A percentile compares a stretch with the other conserved stretches of the same genome.
phyloP scores from a whole-genome alignment of 2,329 filamentous ascomycete genomes.

The Diaporthe sp. region DNA sequence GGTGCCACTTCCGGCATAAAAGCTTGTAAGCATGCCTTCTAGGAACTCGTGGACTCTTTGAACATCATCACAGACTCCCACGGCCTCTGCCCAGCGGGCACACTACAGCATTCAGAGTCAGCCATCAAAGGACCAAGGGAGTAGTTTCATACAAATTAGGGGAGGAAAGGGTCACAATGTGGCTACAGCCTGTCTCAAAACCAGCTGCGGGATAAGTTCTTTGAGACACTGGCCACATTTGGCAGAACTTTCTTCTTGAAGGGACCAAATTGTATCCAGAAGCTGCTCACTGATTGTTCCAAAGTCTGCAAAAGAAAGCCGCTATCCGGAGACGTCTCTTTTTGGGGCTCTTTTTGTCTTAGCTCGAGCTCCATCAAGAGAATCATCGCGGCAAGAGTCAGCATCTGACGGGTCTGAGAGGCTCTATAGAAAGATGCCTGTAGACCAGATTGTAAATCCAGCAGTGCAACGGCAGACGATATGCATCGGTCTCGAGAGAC shows the following conservation, averaged over 20 bases:
- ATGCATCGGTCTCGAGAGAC: conserved; percentile 40
- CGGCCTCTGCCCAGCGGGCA: conserved; percentile 32
- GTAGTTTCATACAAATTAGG: too few species aligned
- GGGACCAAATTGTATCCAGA: too few species aligned
- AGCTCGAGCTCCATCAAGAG: conserved; percentile 40
- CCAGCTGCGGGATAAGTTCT: too few species aligned
- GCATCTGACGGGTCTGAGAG: conserved; percentile 41
- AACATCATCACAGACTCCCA: conserved; percentile 34
- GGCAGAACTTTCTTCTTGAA: too few species aligned
- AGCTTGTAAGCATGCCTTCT: conserved; percentile 33
- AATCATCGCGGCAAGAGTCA: conserved; percentile 41
- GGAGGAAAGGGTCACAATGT: too few species aligned
- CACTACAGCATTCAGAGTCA: too few species aligned
- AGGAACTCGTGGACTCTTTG: conserved; percentile 31
- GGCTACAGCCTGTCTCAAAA: too few species aligned
- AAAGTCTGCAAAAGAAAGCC: conserved; percentile 31
- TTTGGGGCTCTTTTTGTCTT: conserved; percentile 28
- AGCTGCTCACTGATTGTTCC: conserved; percentile 34
- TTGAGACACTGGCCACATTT: too few species aligned
- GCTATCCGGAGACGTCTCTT: conserved; percentile 25
- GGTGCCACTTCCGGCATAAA: not conserved
- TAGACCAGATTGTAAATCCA: conserved; percentile 38
- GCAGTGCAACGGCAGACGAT: conserved; percentile 40
- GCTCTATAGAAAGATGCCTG: conserved; percentile 38
- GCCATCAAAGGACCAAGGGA: too few species aligned